These are phyloP conservation scores for Russula brevipes DNA, from an alignment of 768 basidiomycete genomes.

Conservation along the genomic window DNA sequence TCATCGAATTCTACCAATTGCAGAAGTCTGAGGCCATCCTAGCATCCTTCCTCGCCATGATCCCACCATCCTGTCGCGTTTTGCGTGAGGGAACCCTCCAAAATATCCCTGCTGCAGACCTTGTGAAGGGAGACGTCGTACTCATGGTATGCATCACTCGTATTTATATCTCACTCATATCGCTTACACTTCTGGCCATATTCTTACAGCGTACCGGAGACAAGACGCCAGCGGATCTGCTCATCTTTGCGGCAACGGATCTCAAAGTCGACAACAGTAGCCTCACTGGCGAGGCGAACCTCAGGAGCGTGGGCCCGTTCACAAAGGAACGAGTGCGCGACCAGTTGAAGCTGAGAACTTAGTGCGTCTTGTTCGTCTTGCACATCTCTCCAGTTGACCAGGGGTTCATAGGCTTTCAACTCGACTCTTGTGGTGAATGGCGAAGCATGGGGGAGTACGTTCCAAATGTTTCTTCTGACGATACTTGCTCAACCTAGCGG, in stretches of 20 bases:
- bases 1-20: constrained; percentile 65
- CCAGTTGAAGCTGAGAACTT: constrained; percentile 63
- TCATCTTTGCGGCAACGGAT: constrained; percentile 55
- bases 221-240: constrained; percentile 65
- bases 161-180: not conserved
- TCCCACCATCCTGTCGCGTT: constrained; percentile 61
- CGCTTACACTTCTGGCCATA: not conserved
- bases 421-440: constrained; percentile 65
- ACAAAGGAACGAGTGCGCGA: constrained; percentile 43
- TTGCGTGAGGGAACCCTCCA: constrained; percentile 52
- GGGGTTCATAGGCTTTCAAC: constrained; percentile 50
- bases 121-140: constrained; percentile 65
- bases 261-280: constrained; percentile 69
- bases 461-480: not conserved
- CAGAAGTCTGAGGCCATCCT: constrained; percentile 72
- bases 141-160: constrained; percentile 42
- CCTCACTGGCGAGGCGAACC: constrained; percentile 69
- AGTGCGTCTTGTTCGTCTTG: constrained; percentile 33
- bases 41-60: constrained; percentile 69
- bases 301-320: constrained; percentile 49
- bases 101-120: constrained; percentile 52
- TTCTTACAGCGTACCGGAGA: constrained; percentile 52
- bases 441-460: constrained; percentile 63
- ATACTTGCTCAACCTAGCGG: constrained; percentile 1
- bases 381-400: not conserved